A percentile compares a stretch with the other conserved stretches of the same genome.
These are phyloP conservation scores for Aplosporella prunicola DNA, from an alignment of 2,329 filamentous ascomycete species.

Conservation along the genomic window DNA sequence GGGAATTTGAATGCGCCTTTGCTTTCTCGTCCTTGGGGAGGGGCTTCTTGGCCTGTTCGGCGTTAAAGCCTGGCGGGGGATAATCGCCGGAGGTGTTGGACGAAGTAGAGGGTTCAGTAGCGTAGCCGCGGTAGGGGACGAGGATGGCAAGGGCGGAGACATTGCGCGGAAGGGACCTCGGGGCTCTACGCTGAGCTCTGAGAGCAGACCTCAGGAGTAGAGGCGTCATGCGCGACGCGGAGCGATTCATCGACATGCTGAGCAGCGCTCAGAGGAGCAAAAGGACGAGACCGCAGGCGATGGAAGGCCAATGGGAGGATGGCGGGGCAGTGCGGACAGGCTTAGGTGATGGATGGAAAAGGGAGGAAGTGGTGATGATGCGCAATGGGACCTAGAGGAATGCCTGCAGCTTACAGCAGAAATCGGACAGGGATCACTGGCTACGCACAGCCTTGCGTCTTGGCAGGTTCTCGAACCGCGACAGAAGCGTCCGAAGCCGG, in stretches of 20 bases:
- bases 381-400: not conserved
- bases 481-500: too few relatives aligned
- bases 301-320: not conserved
- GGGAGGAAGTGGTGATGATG: conserved; percentile 1
- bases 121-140: conserved; percentile 43
- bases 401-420: too few relatives aligned
- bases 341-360: not conserved
- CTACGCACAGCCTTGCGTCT: not conserved
- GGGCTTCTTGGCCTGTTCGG: conserved; percentile 82
- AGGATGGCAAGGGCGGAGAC: conserved; percentile 50
- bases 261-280: conserved; percentile 7
- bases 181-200: conserved; percentile 32
- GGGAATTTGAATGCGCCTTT: conserved; percentile 21
- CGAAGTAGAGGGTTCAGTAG: conserved; percentile 49
- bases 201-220: conserved; percentile 37
- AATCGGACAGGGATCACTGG: too few relatives aligned
- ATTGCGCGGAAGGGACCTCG: conserved; percentile 38
- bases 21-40: conserved; percentile 47
- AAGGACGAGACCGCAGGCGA: conserved; percentile 1
- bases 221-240: conserved; percentile 37
- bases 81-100: conserved; percentile 42
- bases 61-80: conserved; percentile 83
- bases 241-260: conserved; percentile 37
- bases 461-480: too few relatives aligned
- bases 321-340: not conserved